Conservation (phyloP, 345 rosid genomes). For the Euphorbia pulcherrima region DNA sequence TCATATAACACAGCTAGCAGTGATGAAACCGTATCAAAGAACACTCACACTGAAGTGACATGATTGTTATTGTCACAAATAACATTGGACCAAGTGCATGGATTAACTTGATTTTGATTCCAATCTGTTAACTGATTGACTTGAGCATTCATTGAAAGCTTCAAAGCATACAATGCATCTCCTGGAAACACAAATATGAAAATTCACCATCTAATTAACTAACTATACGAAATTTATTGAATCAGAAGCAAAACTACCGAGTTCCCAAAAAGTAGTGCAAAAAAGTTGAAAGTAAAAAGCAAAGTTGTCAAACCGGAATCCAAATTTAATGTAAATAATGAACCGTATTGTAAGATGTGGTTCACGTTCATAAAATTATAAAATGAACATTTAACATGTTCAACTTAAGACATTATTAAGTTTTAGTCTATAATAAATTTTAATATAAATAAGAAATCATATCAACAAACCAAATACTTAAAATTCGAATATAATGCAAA, state of each 20-base stretch:
- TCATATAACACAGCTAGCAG: conserved; percentile 2
- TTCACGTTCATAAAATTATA: too few species aligned
- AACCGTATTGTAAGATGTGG: too few species aligned
- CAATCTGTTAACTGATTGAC: conserved; percentile 58
- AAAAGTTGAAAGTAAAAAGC: neutral
- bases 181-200: conserved; percentile 45
- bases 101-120: conserved; percentile 79
- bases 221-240: conserved; percentile 10
- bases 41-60: conserved; percentile 75
- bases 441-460: too few species aligned
- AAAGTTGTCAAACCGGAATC: too few species aligned
- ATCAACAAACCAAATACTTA: too few species aligned
- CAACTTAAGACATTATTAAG: too few species aligned
- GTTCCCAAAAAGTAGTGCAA: neutral
- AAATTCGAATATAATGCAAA: too few species aligned
- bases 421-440: too few species aligned
- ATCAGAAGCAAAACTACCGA: conserved; percentile 7
- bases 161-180: conserved; percentile 61
- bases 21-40: conserved; percentile 5
- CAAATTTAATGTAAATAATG: too few species aligned
- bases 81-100: conserved; percentile 91
- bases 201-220: conserved; percentile 23
- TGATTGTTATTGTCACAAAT: conserved; percentile 45
- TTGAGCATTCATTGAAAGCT: conserved; percentile 45
- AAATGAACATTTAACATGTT: too few species aligned